phyloP scores from a whole-genome alignment of 495 filamentous ascomycete species.

The Aspergillus kassunensis region DNA sequence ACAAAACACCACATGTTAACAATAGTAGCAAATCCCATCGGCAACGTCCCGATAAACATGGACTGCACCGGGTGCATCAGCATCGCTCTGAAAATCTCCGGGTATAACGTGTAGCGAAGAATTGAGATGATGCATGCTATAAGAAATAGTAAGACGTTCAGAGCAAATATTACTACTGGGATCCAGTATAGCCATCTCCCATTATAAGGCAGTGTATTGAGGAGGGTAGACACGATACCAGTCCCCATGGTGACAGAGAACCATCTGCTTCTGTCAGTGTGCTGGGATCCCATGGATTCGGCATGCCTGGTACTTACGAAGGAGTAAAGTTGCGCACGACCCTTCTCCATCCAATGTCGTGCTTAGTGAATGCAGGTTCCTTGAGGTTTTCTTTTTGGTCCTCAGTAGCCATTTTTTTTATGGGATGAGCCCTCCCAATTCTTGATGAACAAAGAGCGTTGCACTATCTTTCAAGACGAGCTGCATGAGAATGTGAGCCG shows the following conservation, averaged over 20 bases:
- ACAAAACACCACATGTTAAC: slow-evolving; percentile 54
- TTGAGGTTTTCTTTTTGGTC: background rate
- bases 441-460: background rate
- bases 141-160: slow-evolving; percentile 53
- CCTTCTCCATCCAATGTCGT: slow-evolving; percentile 42
- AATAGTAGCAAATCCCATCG: slow-evolving; percentile 61
- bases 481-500: background rate
- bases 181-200: slow-evolving; percentile 50
- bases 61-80: slow-evolving; percentile 55
- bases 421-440: background rate
- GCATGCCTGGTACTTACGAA: slow-evolving; percentile 23
- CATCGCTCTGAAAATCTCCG: slow-evolving; percentile 53
- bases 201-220: slow-evolving; percentile 55
- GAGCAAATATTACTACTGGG: slow-evolving; percentile 48
- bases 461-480: background rate
- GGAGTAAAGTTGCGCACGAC: slow-evolving; percentile 49
- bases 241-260: slow-evolving; percentile 63
- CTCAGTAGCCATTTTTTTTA: background rate
- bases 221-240: slow-evolving; percentile 58
- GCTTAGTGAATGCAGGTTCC: slow-evolving; percentile 14
- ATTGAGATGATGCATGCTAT: slow-evolving; percentile 38
- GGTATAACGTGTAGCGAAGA: slow-evolving; percentile 55
- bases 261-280: slow-evolving; percentile 28
- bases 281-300: background rate
- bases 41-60: slow-evolving; percentile 59